Evolutionary conservation across 2,329 filamentous ascomycete genomes (phyloP).

Genomic region (Cryoendolithus antarcticus): DNA sequence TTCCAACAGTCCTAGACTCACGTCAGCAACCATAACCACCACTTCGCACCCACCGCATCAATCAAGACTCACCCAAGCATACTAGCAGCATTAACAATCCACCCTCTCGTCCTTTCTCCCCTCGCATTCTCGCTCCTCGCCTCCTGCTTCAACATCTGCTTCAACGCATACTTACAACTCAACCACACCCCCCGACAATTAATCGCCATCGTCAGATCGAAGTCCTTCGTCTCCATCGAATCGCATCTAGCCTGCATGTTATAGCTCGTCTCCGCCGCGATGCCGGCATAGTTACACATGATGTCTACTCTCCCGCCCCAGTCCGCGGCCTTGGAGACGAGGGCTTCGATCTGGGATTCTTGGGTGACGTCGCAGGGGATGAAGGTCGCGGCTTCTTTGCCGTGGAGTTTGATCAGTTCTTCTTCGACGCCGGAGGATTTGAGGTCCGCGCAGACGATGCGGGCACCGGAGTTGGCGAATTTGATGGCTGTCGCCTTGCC

Average conservation of each 20-base stretch:
- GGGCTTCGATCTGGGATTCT: slow-evolving; percentile 12
- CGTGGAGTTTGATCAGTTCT: slow-evolving; percentile 12
- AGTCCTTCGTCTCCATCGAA: slow-evolving; percentile 11
- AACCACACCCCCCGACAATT: slow-evolving; percentile 31
- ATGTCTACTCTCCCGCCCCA: slow-evolving; percentile 18
- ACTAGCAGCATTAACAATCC: slow-evolving; percentile 39
- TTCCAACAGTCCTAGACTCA: not conserved
- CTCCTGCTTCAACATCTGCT: slow-evolving; percentile 30
- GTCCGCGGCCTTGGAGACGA: slow-evolving; percentile 12
- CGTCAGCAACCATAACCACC: not conserved
- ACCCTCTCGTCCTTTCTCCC: slow-evolving; percentile 31
- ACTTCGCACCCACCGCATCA: no score
- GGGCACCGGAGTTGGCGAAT: slow-evolving; percentile 16
- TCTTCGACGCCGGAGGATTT: slow-evolving; percentile 10
- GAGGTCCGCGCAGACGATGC: slow-evolving; percentile 16
- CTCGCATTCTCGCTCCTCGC: slow-evolving; percentile 17
- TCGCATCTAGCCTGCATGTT: slow-evolving; percentile 6
- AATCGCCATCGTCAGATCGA: slow-evolving; percentile 16
- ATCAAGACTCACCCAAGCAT: slow-evolving; percentile 13
- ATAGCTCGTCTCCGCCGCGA: slow-evolving; percentile 8
- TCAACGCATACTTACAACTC: slow-evolving; percentile 29
- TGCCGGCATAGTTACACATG: slow-evolving; percentile 16
- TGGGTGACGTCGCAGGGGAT: slow-evolving; percentile 14
- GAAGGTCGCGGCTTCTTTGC: slow-evolving; percentile 12
- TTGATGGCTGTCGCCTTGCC: slow-evolving; percentile 15